Percentiles rank a stretch among this genome's conserved stretches.
Conservation (phyloP, 139 green algal genomes). For the Asterochloris sp. region DNA sequence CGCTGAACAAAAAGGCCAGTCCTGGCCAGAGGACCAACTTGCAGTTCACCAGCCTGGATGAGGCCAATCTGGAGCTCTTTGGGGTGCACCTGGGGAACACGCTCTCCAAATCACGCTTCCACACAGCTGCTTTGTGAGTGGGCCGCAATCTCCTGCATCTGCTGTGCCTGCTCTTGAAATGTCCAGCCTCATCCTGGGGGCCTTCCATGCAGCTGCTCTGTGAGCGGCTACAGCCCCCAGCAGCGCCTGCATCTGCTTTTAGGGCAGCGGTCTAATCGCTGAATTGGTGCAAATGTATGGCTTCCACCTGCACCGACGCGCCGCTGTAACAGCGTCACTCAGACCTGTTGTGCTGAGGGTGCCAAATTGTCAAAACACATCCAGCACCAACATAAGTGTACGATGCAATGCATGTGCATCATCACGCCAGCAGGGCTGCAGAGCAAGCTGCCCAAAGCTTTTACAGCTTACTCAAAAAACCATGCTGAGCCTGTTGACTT, state of each 20-base stretch:
- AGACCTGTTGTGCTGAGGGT: too few species aligned
- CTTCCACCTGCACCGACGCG: too few species aligned
- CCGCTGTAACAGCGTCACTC: too few species aligned
- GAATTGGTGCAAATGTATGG: too few species aligned
- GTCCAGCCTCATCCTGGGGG: too few species aligned
- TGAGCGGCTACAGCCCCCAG: not conserved
- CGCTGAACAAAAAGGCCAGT: constrained; percentile 55
- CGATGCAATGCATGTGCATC: not conserved
- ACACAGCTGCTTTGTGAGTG: constrained; percentile 38
- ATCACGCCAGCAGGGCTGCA: constrained; percentile 29
- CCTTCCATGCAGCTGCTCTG: not conserved
- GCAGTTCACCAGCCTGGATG: constrained; percentile 49
- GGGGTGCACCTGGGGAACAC: constrained; percentile 62
- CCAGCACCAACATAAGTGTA: too few species aligned
- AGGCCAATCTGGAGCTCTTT: constrained; percentile 57
- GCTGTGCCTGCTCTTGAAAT: not conserved
- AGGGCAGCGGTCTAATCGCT: too few species aligned
- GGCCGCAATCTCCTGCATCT: not conserved
- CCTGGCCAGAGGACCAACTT: constrained; percentile 5
- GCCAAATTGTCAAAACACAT: too few species aligned
- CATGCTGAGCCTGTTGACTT: not conserved
- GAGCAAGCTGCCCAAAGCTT: constrained; percentile 44
- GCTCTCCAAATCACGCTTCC: constrained; percentile 52
- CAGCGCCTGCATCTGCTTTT: not conserved
- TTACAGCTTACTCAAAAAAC: constrained; percentile 27